Percentiles rank a stretch among this genome's conserved stretches.
Evolutionary conservation across 2,329 filamentous ascomycete species (phyloP).

Genomic region (Cyphellophora attinorum): DNA sequence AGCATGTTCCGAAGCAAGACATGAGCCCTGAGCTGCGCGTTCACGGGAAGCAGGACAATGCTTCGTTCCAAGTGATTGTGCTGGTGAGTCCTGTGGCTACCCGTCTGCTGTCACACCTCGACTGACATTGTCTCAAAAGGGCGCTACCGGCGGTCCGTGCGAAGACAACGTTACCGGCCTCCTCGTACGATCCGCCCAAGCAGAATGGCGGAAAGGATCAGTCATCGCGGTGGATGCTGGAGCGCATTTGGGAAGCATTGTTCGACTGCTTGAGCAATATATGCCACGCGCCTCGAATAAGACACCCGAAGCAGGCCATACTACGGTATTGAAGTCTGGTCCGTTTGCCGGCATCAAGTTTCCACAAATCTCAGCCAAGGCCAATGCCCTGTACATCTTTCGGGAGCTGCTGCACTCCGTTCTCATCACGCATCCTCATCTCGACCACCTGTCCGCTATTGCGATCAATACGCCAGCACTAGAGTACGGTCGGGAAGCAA

Average conservation of each 20-base stretch:
- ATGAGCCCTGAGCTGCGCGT: conserved; percentile 12
- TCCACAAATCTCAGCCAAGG: conserved; percentile 54
- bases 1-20: conserved; percentile 9
- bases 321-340: conserved; percentile 38
- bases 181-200: conserved; percentile 70
- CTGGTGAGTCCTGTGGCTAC: conserved; percentile 39
- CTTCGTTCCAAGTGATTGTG: conserved; percentile 64
- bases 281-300: conserved; percentile 24
- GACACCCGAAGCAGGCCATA: conserved; percentile 19
- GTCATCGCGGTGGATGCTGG: conserved; percentile 90
- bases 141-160: conserved; percentile 76
- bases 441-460: conserved; percentile 87
- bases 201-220: conserved; percentile 72
- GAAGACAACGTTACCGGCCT: conserved; percentile 88
- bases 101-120: neutral
- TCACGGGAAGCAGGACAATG: conserved; percentile 18
- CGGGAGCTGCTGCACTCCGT: conserved; percentile 74
- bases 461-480: conserved; percentile 88
- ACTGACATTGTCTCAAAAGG: conserved; percentile 41
- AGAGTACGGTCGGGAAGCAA: conserved; percentile 65
- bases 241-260: conserved; percentile 77
- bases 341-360: conserved; percentile 74
- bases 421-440: conserved; percentile 91
- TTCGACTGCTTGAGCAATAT: conserved; percentile 60
- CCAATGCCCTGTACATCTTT: conserved; percentile 75